phyloP scores from a whole-genome alignment of 1,139 yeast genomes.

The Pichia sp. region DNA sequence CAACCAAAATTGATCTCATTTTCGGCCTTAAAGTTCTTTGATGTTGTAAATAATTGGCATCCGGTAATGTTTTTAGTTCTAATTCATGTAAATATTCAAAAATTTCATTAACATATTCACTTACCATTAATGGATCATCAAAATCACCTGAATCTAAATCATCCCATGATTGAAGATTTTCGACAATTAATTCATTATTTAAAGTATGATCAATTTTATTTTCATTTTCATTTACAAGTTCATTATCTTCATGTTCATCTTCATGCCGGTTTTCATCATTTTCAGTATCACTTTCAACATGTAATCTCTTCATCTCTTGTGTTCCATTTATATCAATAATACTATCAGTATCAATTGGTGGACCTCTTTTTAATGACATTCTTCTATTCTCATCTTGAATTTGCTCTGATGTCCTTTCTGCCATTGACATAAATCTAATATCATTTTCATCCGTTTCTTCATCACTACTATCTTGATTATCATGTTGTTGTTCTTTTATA shows the following conservation, averaged over 20 bases:
- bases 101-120: slow-evolving; percentile 86
- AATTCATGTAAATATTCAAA: slow-evolving; percentile 72
- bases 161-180: slow-evolving; percentile 63
- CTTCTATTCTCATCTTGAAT: slow-evolving; percentile 34
- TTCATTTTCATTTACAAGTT: not conserved
- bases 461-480: not conserved
- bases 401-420: slow-evolving; percentile 18
- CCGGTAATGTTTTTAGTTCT: slow-evolving; percentile 74
- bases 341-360: slow-evolving; percentile 38
- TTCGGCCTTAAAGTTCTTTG: slow-evolving; percentile 77
- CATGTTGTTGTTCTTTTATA: not conserved
- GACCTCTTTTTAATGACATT: slow-evolving; percentile 51
- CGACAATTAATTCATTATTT: no score
- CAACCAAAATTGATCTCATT: slow-evolving; percentile 85
- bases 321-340: slow-evolving; percentile 12
- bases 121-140: slow-evolving; percentile 92
- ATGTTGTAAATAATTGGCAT: slow-evolving; percentile 62
- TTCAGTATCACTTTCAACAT: slow-evolving; percentile 25
- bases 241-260: not conserved
- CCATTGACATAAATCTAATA: slow-evolving; percentile 9
- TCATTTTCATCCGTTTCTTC: slow-evolving; percentile 9
- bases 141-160: slow-evolving; percentile 87
- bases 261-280: not conserved
- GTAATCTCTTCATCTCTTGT: slow-evolving; percentile 28
- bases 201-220: not conserved